A percentile compares a stretch with the other conserved stretches of the same genome.
These are phyloP conservation scores for Penicillium diatomitis DNA, from an alignment of 495 filamentous ascomycete species.

Conservation along the genomic window DNA sequence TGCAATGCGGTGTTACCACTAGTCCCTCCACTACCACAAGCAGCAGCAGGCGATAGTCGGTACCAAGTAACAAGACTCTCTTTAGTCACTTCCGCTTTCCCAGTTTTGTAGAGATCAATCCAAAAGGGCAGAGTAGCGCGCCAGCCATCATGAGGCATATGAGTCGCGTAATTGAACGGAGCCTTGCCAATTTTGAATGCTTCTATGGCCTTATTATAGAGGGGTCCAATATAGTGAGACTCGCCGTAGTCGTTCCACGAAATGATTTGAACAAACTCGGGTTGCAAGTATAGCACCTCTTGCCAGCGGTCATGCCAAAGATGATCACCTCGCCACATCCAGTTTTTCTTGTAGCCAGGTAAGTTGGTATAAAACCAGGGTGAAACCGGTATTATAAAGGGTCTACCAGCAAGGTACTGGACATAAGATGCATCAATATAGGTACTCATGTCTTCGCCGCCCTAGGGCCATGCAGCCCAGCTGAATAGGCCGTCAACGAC, in stretches of 20 bases:
- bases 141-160: background rate
- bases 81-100: background rate
- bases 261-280: background rate
- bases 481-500: conserved; percentile 49
- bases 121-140: background rate
- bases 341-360: conserved; percentile 57
- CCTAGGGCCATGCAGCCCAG: conserved; percentile 64
- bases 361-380: conserved; percentile 65
- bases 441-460: conserved; percentile 39
- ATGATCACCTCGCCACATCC: conserved; percentile 58
- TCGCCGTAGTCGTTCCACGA: background rate
- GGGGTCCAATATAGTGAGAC: background rate
- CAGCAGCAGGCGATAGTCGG: background rate
- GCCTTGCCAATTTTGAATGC: background rate
- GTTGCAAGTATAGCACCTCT: conserved; percentile 26
- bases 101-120: background rate
- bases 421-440: conserved; percentile 49
- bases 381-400: conserved; percentile 67
- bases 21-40: background rate
- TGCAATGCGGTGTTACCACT: background rate
- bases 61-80: background rate
- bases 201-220: background rate
- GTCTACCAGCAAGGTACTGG: conserved; percentile 36
- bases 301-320: conserved; percentile 64
- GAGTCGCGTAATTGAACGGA: background rate